phyloP scores from a whole-genome alignment of 345 rosid genomes.

The Boechera stricta region DNA sequence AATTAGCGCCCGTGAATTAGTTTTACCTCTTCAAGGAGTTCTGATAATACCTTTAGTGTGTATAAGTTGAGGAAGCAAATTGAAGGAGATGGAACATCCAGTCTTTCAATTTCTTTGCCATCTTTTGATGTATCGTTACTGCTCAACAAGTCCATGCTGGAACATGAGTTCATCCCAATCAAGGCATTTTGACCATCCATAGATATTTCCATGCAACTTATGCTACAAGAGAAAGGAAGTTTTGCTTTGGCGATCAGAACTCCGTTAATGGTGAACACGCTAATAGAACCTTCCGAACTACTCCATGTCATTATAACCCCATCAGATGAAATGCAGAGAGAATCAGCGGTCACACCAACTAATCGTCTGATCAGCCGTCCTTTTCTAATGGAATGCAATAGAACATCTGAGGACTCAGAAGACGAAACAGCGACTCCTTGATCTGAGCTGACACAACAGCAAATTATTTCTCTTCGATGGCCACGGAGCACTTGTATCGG shows the following conservation, averaged over 20 bases:
- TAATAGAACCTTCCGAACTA: conserved; percentile 58
- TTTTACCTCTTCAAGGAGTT: conserved; percentile 16
- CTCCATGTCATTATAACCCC: conserved; percentile 90
- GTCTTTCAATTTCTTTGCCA: conserved; percentile 47
- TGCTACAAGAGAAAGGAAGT: conserved; percentile 64
- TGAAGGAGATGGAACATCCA: conserved; percentile 71
- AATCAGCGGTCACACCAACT: conserved; percentile 75
- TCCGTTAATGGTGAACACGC: conserved; percentile 82
- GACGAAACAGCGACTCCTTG: conserved; percentile 84
- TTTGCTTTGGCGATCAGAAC: conserved; percentile 63
- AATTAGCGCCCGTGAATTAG: neutral
- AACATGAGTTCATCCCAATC: conserved; percentile 69
- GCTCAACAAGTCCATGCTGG: conserved; percentile 37
- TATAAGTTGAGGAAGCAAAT: conserved; percentile 85
- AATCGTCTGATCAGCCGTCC: conserved; percentile 88
- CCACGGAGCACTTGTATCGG: conserved; percentile 95
- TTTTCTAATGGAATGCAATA: conserved; percentile 83
- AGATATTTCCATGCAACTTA: conserved; percentile 90
- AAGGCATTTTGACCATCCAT: conserved; percentile 76
- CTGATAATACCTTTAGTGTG: conserved; percentile 65
- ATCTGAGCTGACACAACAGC: conserved; percentile 89
- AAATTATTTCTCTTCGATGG: conserved; percentile 69
- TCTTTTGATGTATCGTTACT: conserved; percentile 48
- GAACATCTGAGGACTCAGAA: conserved; percentile 70
- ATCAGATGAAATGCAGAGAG: conserved; percentile 79